Evolutionary conservation across 2,329 filamentous ascomycete genomes (phyloP).

Genomic region (Fusarium sterilihyphosum): DNA sequence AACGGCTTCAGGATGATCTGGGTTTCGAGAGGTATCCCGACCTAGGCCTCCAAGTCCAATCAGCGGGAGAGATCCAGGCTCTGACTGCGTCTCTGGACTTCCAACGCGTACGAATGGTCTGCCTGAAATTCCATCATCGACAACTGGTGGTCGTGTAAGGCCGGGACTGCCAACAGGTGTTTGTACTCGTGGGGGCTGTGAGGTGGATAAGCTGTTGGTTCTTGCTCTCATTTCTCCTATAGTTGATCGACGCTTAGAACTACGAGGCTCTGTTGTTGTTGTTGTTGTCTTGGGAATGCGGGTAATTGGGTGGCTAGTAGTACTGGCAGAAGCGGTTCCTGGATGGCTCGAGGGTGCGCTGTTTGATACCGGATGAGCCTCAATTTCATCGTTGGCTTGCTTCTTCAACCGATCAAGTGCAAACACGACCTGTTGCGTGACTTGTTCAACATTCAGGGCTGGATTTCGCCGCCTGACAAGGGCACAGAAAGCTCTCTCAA

Average conservation of each 20-base stretch:
- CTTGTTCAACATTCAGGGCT: conserved; percentile 54
- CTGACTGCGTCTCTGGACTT: conserved; percentile 45
- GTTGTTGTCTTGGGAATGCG: conserved; percentile 37
- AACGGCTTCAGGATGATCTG: conserved; percentile 1
- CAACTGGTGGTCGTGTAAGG: conserved; percentile 33
- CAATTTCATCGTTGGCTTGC: conserved; percentile 23
- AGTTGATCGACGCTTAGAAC: conserved; percentile 26
- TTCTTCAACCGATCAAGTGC: conserved; percentile 38
- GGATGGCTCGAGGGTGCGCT: conserved; percentile 27
- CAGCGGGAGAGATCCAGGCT: conserved; percentile 21
- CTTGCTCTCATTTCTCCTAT: conserved; percentile 21
- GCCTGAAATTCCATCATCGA: conserved; percentile 64
- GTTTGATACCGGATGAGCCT: conserved; percentile 22
- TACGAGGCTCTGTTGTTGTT: conserved; percentile 24
- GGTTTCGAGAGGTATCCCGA: conserved; percentile 4
- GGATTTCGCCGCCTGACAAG: conserved; percentile 54
- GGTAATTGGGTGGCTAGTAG: conserved; percentile 25
- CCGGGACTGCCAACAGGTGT: conserved; percentile 38
- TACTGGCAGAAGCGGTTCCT: conserved; percentile 26
- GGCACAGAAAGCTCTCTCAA: conserved; percentile 62
- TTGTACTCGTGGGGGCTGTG: conserved; percentile 35
- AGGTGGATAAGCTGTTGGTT: conserved; percentile 28
- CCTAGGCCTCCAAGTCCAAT: neutral
- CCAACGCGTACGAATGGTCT: conserved; percentile 63
- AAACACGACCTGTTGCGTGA: conserved; percentile 58